These are phyloP conservation scores for Blepharisma undulans DNA, from an alignment of 169 alveolate species.

Conservation along the genomic window DNA sequence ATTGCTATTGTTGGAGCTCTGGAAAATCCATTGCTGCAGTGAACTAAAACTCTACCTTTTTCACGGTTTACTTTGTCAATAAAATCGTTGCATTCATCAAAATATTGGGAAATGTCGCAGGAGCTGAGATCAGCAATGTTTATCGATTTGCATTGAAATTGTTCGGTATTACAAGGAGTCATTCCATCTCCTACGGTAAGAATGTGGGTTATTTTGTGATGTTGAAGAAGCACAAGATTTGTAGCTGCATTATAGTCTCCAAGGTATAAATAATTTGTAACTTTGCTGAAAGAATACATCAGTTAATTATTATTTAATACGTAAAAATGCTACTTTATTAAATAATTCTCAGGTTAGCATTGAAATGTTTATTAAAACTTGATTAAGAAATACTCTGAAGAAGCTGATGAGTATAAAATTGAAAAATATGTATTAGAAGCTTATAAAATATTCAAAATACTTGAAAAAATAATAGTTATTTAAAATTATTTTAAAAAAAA, in stretches of 20 bases:
- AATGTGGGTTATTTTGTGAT: conserved; percentile 18
- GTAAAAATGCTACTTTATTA: background rate
- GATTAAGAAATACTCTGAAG: too few relatives aligned
- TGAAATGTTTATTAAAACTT: too few relatives aligned
- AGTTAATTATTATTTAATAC: background rate
- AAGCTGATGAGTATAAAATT: too few relatives aligned
- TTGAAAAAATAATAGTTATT: too few relatives aligned
- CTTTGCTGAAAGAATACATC: background rate
- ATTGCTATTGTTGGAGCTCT: conserved; percentile 43
- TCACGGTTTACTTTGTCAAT: conserved; percentile 43
- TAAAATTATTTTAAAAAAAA: too few relatives aligned
- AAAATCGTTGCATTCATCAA: conserved; percentile 43
- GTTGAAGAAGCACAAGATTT: background rate
- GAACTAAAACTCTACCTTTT: conserved; percentile 47
- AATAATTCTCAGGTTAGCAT: too few relatives aligned
- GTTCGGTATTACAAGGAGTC: conserved; percentile 41
- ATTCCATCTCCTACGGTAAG: background rate
- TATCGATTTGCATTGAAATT: conserved; percentile 42
- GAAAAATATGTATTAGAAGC: too few relatives aligned
- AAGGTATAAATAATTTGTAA: background rate
- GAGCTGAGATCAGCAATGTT: conserved; percentile 40
- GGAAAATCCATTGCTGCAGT: conserved; percentile 51
- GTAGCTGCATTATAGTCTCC: background rate
- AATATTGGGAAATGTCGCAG: conserved; percentile 37
- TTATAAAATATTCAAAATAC: too few relatives aligned